Percentiles rank a stretch among this genome's conserved stretches.
phyloP scores from a whole-genome alignment of 108 stramenopile genomes.

The Cyclotella choctawhatcheeana region DNA sequence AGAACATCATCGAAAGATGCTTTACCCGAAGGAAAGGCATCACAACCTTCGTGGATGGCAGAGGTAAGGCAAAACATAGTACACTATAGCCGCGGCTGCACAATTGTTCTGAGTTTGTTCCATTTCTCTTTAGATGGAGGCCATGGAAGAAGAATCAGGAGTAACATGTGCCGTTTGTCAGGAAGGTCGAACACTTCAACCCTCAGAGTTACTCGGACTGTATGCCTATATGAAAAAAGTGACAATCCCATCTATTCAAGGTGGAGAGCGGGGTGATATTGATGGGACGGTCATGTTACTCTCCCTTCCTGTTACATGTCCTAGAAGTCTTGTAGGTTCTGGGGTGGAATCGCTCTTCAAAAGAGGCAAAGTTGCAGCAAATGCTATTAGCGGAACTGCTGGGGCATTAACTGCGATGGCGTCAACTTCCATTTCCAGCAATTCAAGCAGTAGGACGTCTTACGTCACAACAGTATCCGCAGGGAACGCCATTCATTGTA shows the following conservation, averaged over 20 bases:
- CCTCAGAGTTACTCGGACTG: slow-evolving; percentile 81
- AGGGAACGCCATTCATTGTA: slow-evolving; percentile 83
- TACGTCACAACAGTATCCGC: slow-evolving; percentile 81
- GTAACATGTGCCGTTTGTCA: slow-evolving; percentile 85
- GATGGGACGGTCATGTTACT: slow-evolving; percentile 75
- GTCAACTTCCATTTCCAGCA: slow-evolving; percentile 32
- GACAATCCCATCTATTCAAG: slow-evolving; percentile 56
- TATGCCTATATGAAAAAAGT: slow-evolving; percentile 88
- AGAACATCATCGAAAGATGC: slow-evolving; percentile 22
- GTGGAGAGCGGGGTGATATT: slow-evolving; percentile 53
- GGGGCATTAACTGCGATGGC: slow-evolving; percentile 46
- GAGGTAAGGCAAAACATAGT: slow-evolving; percentile 51
- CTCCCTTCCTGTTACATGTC: slow-evolving; percentile 59
- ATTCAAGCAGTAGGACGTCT: slow-evolving; percentile 38
- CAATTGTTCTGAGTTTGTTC: too few species aligned
- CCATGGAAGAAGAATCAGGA: slow-evolving; percentile 82
- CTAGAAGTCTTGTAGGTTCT: slow-evolving; percentile 41
- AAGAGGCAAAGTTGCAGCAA: slow-evolving; percentile 52
- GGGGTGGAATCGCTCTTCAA: slow-evolving; percentile 51
- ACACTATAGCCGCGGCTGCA: too few species aligned
- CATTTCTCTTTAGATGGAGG: slow-evolving; percentile 59
- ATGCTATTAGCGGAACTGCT: slow-evolving; percentile 58
- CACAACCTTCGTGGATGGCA: slow-evolving; percentile 77
- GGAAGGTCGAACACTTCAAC: slow-evolving; percentile 79
- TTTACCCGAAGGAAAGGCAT: neutral